These are phyloP conservation scores for Chaetoceros tenuissimus DNA, from an alignment of 108 stramenopile genomes.

Conservation along the genomic window DNA sequence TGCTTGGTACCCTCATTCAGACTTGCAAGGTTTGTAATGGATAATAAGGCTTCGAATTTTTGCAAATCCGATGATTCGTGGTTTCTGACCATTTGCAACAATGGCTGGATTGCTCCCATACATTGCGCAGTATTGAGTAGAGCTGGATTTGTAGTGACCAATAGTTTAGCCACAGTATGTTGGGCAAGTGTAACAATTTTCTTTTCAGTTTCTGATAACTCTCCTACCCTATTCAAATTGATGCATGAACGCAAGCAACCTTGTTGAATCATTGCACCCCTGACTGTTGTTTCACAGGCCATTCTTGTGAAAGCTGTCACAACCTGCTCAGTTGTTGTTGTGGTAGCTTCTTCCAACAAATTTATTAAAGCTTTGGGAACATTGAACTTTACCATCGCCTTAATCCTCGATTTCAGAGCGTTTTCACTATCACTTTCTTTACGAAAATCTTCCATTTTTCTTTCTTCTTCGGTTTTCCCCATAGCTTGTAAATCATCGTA, in stretches of 20 bases:
- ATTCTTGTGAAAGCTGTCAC: conserved; percentile 67
- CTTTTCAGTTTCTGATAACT: conserved; percentile 50
- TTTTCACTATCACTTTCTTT: conserved; percentile 48
- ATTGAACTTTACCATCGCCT: conserved; percentile 66
- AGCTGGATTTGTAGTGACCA: conserved; percentile 91
- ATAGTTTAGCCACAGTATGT: conserved; percentile 88
- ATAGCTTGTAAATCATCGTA: conserved; percentile 89
- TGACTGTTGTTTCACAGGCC: conserved; percentile 72
- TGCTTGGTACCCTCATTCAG: conserved; percentile 83
- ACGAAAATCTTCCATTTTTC: conserved; percentile 44
- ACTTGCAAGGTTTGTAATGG: conserved; percentile 90
- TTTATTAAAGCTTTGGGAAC: conserved; percentile 81
- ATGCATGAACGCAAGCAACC: conserved; percentile 80
- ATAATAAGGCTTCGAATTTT: conserved; percentile 91
- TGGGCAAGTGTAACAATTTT: conserved; percentile 67
- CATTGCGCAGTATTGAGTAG: conserved; percentile 83
- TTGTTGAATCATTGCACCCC: conserved; percentile 92
- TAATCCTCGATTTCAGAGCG: conserved; percentile 55
- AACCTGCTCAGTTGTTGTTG: conserved; percentile 63
- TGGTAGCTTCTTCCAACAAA: conserved; percentile 74
- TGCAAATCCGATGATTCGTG: conserved; percentile 80
- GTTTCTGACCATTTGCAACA: conserved; percentile 81
- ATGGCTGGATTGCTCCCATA: conserved; percentile 79
- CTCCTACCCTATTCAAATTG: conserved; percentile 45
- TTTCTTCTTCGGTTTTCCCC: conserved; percentile 81